phyloP scores from a whole-genome alignment of 768 basidiomycete species.

The Termitomyces sp. region DNA sequence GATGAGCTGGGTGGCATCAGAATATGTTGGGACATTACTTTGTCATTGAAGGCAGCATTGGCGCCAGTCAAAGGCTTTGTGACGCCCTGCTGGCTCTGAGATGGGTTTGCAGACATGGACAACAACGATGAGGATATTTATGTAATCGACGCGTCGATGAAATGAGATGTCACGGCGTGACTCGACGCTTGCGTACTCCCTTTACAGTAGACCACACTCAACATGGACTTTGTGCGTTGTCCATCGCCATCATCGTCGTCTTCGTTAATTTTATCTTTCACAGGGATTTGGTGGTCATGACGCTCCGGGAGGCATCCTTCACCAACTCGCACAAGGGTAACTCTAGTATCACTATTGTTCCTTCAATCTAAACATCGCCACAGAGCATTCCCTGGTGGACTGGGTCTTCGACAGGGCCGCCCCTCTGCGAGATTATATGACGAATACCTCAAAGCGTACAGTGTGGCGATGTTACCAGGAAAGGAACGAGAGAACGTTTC shows the following conservation, averaged over 20 bases:
- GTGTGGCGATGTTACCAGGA: conserved; percentile 89
- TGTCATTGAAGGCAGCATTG: conserved; percentile 84
- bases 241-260: background rate
- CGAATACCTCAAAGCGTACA: conserved; percentile 92
- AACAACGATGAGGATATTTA: conserved; percentile 14
- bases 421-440: conserved; percentile 75
- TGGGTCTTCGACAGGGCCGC: conserved; percentile 38
- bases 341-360: conserved; percentile 9
- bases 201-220: background rate
- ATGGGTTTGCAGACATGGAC: conserved; percentile 29
- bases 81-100: conserved; percentile 32
- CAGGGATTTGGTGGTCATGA: conserved; percentile 36
- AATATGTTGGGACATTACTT: conserved; percentile 35
- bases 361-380: conserved; percentile 9
- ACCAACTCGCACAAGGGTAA: conserved; percentile 58
- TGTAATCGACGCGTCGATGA: conserved; percentile 25
- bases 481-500: conserved; percentile 85
- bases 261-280: conserved; percentile 6
- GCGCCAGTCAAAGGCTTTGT: conserved; percentile 46
- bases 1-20: conserved; percentile 17
- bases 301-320: conserved; percentile 57
- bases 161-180: conserved; percentile 31
- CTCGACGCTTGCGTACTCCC: conserved; percentile 18
- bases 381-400: conserved; percentile 51
- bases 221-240: conserved; percentile 41